Evolutionary conservation across 805 yeast species (phyloP).

Genomic region (Kregervanrija delftensis): DNA sequence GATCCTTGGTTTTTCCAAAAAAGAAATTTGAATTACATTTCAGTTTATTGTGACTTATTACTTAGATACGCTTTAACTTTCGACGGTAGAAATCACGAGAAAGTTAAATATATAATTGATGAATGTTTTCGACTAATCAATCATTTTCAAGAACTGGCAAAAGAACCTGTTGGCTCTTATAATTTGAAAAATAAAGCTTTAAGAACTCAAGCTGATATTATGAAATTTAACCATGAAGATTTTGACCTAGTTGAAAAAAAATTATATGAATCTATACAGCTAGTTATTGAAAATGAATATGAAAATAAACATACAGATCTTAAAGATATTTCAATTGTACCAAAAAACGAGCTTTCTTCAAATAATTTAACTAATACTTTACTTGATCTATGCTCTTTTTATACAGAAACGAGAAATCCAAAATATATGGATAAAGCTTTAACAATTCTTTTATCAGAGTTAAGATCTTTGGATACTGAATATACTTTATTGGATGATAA

Average conservation of each 20-base stretch:
- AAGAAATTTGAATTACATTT: conserved; percentile 27
- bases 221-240: conserved; percentile 14
- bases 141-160: conserved; percentile 19
- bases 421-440: conserved; percentile 23
- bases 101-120: conserved; percentile 21
- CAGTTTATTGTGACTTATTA: conserved; percentile 31
- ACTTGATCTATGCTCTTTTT: conserved; percentile 24
- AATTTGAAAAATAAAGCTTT: conserved; percentile 27
- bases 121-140: conserved; percentile 26
- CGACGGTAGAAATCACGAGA: conserved; percentile 17
- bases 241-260: conserved; percentile 22
- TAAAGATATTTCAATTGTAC: conserved; percentile 17
- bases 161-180: conserved; percentile 20
- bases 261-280: conserved; percentile 22
- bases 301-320: conserved; percentile 5
- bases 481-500: conserved; percentile 10
- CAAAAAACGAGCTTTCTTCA: conserved; percentile 16
- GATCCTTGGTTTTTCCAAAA: conserved; percentile 21
- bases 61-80: conserved; percentile 33
- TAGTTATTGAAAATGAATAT: conserved; percentile 21
- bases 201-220: conserved; percentile 31
- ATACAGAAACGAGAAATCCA: conserved; percentile 19
- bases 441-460: conserved; percentile 29
- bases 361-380: conserved; percentile 21
- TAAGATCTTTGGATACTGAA: conserved; percentile 26